Conservation (phyloP, 306 rosid genomes). For the Myrica gale region DNA sequence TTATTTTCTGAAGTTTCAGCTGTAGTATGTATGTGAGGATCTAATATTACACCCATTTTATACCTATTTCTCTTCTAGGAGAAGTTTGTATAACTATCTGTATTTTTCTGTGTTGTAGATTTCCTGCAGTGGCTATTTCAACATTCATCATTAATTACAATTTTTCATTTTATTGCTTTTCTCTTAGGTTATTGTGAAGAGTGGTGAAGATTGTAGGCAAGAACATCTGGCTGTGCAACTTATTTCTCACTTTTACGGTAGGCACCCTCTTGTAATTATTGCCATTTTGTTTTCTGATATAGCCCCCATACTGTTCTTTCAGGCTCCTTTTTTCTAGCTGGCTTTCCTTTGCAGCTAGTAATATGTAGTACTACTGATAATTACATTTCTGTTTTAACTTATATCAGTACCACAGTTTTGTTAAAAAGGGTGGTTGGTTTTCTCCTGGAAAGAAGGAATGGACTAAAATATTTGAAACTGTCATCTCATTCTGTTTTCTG, state of each 20-base stretch:
- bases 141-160: conserved; percentile 18
- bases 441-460: not conserved
- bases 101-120: conserved; percentile 15
- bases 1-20: no score
- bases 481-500: not conserved
- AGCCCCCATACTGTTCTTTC: not conserved
- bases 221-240: conserved; percentile 99
- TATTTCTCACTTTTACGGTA: conserved; percentile 96
- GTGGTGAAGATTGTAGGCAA: conserved; percentile 99
- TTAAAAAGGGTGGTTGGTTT: not conserved
- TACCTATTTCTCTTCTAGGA: no score
- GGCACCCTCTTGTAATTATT: conserved; percentile 17
- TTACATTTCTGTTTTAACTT: not conserved
- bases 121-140: conserved; percentile 18
- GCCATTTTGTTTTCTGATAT: conserved; percentile 13
- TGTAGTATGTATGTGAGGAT: no score
- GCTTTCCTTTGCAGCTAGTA: not conserved
- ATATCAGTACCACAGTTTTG: not conserved
- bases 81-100: no score
- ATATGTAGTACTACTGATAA: not conserved
- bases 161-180: conserved; percentile 22
- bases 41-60: no score
- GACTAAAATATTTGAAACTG: not conserved
- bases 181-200: conserved; percentile 84
- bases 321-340: no score